Base-by-base conservation (phyloP, 306 rosid genomes). In the Cicer cuneatum region DNA sequence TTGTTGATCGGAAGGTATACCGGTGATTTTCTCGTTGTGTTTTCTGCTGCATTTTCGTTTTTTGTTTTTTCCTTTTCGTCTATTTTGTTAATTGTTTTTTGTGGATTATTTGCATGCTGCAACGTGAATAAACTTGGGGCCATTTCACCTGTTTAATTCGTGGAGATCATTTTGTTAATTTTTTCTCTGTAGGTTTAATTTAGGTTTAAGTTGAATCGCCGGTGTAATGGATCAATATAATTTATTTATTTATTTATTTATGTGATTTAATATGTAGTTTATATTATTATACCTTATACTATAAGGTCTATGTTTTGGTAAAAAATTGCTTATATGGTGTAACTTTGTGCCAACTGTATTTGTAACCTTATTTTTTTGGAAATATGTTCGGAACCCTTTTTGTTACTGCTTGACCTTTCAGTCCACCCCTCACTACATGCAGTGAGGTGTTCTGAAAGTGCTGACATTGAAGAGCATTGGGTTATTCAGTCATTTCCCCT, bases 91-190 rank as follows among this genome's bases (percentile, higher is more conserved):
- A 8, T 39, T 1, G 19, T n/a, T 73, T 58, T 48, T 4, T 48
- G 75, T 41, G 6, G 57, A 18, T 68, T 62, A 61, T 53, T 24
- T 78, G 68, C 67, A 15, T 59, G 66, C 5, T 29, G 35, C 39
- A 10, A 7, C 0, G 39, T 29, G 37, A 40, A 67, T 6, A 47
- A 1, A 10, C 35, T 35, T 14, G 62, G 10, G 63, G 14, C 33
- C 37, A 5, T 57, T 66, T 77, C 52, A 65, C 57, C 48, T 49
- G 46, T 78, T 78, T 63, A 51, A 43, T 73, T 77, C 19, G 0
- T 41, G 14, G 29, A 7, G 45, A 35, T 51, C 29, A n/a, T 1
- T 12, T 2, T 64, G n/a, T 64, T 42, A 1, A 9, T 63, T 49
- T 7, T 41, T 62, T 11, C 29, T 14, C 13, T 43, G 29, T 66